Evolutionary conservation across 352 stramenopile species (phyloP).

Genomic region (Phytophthora hybrid): DNA sequence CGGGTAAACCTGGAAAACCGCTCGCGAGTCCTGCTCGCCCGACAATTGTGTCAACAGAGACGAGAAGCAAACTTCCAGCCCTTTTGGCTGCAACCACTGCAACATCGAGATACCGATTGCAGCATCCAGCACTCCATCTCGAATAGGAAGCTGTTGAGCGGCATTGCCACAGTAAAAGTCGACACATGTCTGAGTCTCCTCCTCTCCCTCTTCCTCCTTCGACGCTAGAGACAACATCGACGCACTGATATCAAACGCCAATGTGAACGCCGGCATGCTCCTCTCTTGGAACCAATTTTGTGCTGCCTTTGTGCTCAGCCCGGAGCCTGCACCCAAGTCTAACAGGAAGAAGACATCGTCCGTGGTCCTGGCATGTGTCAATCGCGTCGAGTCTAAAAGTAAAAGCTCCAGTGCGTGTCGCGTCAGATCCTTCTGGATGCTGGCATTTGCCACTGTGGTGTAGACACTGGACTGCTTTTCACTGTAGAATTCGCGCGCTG

Average conservation of each 20-base stretch:
- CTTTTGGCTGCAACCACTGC: conserved; percentile 76
- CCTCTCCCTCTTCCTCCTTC: not conserved
- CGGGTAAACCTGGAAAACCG: conserved; percentile 83
- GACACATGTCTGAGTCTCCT: conserved; percentile 20
- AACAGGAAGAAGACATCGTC: conserved; percentile 52
- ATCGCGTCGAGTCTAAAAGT: conserved; percentile 21
- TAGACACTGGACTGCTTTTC: conserved; percentile 68
- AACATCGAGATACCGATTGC: conserved; percentile 87
- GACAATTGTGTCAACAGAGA: conserved; percentile 54
- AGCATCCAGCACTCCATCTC: conserved; percentile 45
- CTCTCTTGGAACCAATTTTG: conserved; percentile 53
- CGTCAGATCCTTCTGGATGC: conserved; percentile 78
- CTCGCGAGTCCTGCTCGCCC: conserved; percentile 17
- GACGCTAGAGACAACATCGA: conserved; percentile 71
- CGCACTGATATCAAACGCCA: conserved; percentile 81
- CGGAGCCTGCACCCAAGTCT: conserved; percentile 77
- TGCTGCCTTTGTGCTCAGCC: conserved; percentile 68
- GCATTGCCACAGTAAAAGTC: conserved; percentile 79
- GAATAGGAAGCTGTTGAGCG: conserved; percentile 67
- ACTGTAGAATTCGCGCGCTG: conserved; percentile 70
- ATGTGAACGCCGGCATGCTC: conserved; percentile 41
- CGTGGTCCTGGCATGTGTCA: conserved; percentile 16
- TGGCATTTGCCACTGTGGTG: conserved; percentile 70
- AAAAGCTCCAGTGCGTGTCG: conserved; percentile 70
- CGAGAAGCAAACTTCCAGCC: conserved; percentile 66